phyloP scores from a whole-genome alignment of 2,329 filamentous ascomycete species.

The Allantophomopsis lycopodina region DNA sequence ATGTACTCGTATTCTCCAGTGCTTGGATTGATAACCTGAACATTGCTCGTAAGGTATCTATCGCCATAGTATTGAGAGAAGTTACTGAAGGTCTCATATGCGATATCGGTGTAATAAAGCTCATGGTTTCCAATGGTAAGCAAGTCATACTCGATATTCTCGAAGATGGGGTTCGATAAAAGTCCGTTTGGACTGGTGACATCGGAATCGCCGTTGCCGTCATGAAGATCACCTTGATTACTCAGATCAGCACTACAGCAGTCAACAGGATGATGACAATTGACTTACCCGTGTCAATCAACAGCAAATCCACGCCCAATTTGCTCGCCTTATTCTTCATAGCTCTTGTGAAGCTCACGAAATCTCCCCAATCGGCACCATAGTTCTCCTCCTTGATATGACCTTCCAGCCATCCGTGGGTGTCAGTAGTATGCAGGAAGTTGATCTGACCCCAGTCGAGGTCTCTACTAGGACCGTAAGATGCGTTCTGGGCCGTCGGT shows the following conservation, averaged over 20 bases:
- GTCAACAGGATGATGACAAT: neutral
- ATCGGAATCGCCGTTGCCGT: conserved; percentile 89
- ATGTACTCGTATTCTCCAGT: conserved; percentile 60
- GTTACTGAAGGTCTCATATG: conserved; percentile 62
- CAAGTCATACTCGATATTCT: conserved; percentile 67
- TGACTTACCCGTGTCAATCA: conserved; percentile 64
- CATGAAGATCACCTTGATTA: conserved; percentile 51
- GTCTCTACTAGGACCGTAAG: conserved; percentile 24
- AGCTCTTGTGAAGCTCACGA: conserved; percentile 78
- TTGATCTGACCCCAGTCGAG: conserved; percentile 15
- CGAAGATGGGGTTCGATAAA: conserved; percentile 77
- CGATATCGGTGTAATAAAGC: conserved; percentile 66
- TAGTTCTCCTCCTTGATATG: conserved; percentile 85
- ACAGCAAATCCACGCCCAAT: conserved; percentile 63
- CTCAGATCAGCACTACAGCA: neutral
- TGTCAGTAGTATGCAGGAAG: conserved; percentile 16
- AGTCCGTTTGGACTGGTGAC: conserved; percentile 75
- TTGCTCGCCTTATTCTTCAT: conserved; percentile 66
- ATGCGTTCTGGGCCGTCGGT: conserved; percentile 27
- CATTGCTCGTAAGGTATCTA: conserved; percentile 80
- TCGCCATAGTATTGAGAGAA: conserved; percentile 62
- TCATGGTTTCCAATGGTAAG: conserved; percentile 88
- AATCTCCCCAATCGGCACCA: conserved; percentile 96
- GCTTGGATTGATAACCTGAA: conserved; percentile 67
- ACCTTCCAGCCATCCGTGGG: conserved; percentile 70